These are phyloP conservation scores for Heliocybe sulcata DNA, from an alignment of 1,284 basidiomycete species.

Conservation along the genomic window DNA sequence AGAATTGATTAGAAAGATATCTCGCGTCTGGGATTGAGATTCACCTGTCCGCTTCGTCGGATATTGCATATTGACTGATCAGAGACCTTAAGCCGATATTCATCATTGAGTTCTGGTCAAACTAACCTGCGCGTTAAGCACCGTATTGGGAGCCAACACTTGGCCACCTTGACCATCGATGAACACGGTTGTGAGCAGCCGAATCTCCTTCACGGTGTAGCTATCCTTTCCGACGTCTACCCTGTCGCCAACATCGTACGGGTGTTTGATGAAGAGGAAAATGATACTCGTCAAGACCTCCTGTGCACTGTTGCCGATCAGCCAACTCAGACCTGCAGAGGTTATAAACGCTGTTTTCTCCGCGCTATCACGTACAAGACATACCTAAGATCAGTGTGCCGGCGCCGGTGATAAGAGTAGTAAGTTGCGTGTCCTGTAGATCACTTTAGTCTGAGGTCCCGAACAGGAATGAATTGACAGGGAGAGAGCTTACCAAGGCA, in stretches of 20 bases:
- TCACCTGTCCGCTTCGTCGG: slow-evolving; percentile 58
- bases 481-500: slow-evolving; percentile 40
- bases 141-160: slow-evolving; percentile 64
- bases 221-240: slow-evolving; percentile 45
- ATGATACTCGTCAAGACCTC: slow-evolving; percentile 75
- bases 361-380: slow-evolving; percentile 11
- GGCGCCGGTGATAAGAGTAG: slow-evolving; percentile 72
- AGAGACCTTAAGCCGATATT: not conserved
- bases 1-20: slow-evolving; percentile 6
- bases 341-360: slow-evolving; percentile 4
- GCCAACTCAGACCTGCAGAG: slow-evolving; percentile 70
- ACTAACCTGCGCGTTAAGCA: slow-evolving; percentile 61
- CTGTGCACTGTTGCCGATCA: slow-evolving; percentile 69
- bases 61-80: slow-evolving; percentile 64
- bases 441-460: slow-evolving; percentile 2
- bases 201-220: slow-evolving; percentile 86
- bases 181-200: slow-evolving; percentile 75
- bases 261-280: slow-evolving; percentile 84
- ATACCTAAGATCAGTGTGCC: slow-evolving; percentile 76
- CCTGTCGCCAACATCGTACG: slow-evolving; percentile 86
- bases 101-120: not conserved
- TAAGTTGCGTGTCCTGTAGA: slow-evolving; percentile 58
- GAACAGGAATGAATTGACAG: not conserved
- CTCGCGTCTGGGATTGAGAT: slow-evolving; percentile 9
- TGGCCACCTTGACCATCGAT: slow-evolving; percentile 51